Percentiles rank a stretch among this genome's conserved stretches.
Evolutionary conservation across 1,284 basidiomycete species (phyloP).

Genomic region (Apiotrichum siamense): DNA sequence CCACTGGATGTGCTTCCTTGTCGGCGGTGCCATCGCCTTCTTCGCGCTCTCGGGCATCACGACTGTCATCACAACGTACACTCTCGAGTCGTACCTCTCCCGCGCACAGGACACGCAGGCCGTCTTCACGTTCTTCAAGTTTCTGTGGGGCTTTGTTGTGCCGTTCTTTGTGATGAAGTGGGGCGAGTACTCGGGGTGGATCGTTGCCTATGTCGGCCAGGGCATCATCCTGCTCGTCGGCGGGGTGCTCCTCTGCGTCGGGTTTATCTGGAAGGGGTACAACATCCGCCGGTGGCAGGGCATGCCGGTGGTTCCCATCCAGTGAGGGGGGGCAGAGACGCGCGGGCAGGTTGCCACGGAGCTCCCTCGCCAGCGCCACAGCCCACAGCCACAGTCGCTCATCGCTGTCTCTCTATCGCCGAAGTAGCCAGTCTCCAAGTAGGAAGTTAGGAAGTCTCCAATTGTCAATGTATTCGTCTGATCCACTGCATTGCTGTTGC

Average conservation of each 20-base stretch:
- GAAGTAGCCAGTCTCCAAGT: too few relatives aligned
- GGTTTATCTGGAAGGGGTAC: conserved; percentile 31
- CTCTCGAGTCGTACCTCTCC: conserved; percentile 39
- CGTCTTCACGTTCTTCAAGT: conserved; percentile 46
- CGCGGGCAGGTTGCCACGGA: too few relatives aligned
- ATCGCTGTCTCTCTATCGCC: too few relatives aligned
- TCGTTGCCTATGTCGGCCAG: conserved; percentile 29
- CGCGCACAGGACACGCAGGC: conserved; percentile 40
- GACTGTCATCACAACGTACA: conserved; percentile 32
- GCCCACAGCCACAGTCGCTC: too few relatives aligned
- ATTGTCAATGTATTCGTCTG: too few relatives aligned
- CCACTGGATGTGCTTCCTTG: conserved; percentile 40
- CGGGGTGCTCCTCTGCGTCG: conserved; percentile 18
- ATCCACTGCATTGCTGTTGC: too few relatives aligned
- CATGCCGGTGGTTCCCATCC: conserved; percentile 27
- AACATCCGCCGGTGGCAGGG: conserved; percentile 22
- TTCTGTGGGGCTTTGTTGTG: conserved; percentile 41
- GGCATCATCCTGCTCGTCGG: conserved; percentile 27
- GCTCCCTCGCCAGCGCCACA: too few relatives aligned
- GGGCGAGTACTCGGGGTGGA: conserved; percentile 27
- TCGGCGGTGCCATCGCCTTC: conserved; percentile 39
- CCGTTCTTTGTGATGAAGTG: conserved; percentile 42
- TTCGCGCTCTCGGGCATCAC: conserved; percentile 33
- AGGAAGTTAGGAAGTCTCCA: too few relatives aligned
- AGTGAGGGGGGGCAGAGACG: too few relatives aligned